Evolutionary conservation across 2,329 filamentous ascomycete species (phyloP).

Genomic region (Raffaelea deltoideospora): DNA sequence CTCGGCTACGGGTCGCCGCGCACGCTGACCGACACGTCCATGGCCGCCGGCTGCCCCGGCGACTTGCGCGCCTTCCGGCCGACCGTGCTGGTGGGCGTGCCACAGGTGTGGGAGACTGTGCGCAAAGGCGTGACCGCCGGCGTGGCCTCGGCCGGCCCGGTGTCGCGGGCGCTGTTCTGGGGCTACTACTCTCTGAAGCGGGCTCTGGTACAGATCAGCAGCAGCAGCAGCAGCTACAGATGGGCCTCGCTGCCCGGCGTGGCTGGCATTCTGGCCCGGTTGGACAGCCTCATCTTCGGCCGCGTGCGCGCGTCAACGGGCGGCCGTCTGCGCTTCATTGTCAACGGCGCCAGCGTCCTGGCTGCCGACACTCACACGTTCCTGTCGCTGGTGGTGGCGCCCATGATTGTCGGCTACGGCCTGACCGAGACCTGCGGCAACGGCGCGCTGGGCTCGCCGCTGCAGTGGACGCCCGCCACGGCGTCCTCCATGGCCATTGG

Average conservation of each 20-base stretch:
- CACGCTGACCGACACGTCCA: constrained; percentile 72
- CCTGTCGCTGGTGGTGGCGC: constrained; percentile 79
- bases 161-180: constrained; percentile 69
- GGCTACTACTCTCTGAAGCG: constrained; percentile 43
- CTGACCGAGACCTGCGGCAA: constrained; percentile 85
- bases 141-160: constrained; percentile 53
- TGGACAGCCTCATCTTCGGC: constrained; percentile 78
- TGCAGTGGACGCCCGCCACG: constrained; percentile 66
- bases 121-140: constrained; percentile 83
- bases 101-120: constrained; percentile 92
- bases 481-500: too few relatives aligned
- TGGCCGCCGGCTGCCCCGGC: constrained; percentile 69
- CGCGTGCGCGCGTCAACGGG: constrained; percentile 86
- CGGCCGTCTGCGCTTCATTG: constrained; percentile 71
- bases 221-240: too few relatives aligned
- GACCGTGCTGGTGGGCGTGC: constrained; percentile 84
- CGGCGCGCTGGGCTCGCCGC: constrained; percentile 66
- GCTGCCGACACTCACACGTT: constrained; percentile 79
- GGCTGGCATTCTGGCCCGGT: constrained; percentile 31
- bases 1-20: constrained; percentile 88
- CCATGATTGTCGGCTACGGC: constrained; percentile 90
- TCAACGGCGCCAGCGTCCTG: constrained; percentile 90
- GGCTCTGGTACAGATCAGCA: constrained; percentile 38
- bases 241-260: constrained; percentile 38
- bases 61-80: constrained; percentile 88